phyloP scores from a whole-genome alignment of 2,329 filamentous ascomycete genomes.

The Venturia aucupariae region DNA sequence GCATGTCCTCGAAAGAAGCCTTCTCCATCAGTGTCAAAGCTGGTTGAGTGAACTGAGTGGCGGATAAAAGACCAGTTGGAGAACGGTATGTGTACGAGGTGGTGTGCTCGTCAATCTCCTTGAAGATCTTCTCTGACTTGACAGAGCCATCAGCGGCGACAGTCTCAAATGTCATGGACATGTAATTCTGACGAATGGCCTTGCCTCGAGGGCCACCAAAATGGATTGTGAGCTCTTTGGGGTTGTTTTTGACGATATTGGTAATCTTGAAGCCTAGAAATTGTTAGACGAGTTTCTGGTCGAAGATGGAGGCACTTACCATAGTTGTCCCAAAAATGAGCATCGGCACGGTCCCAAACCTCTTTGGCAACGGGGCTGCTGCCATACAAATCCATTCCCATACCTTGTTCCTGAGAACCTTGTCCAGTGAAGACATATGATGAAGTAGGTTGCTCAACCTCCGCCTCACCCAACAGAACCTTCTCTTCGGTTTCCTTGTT shows the following conservation, averaged over 20 bases:
- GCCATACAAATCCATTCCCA: conserved; percentile 98
- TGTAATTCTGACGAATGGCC: conserved; percentile 97
- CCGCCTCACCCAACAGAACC: conserved; percentile 87
- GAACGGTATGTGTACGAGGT: conserved; percentile 96
- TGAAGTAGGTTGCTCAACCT: conserved; percentile 94
- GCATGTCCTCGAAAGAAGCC: conserved; percentile 98
- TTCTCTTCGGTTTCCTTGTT: conserved; percentile 96
- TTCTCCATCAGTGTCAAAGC: conserved; percentile 99
- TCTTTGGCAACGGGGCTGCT: conserved; percentile 91
- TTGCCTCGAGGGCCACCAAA: conserved; percentile 96
- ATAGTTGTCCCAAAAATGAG: conserved; percentile 97
- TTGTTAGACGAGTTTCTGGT: not conserved
- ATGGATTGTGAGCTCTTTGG: conserved; percentile 95
- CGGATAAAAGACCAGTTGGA: conserved; percentile 86
- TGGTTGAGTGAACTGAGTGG: conserved; percentile 97
- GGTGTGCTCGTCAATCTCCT: conserved; percentile 87
- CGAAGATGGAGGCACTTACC: conserved; percentile 46
- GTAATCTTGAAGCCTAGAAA: conserved; percentile 79
- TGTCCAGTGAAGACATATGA: conserved; percentile 98
- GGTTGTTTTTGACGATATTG: conserved; percentile 99
- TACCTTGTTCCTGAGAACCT: conserved; percentile 96
- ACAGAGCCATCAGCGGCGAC: conserved; percentile 82
- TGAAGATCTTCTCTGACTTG: conserved; percentile 99
- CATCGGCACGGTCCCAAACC: conserved; percentile 86
- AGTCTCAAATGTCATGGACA: conserved; percentile 99